phyloP scores from a whole-genome alignment of 2,329 filamentous ascomycete genomes.

The Colletotrichum costaricense region DNA sequence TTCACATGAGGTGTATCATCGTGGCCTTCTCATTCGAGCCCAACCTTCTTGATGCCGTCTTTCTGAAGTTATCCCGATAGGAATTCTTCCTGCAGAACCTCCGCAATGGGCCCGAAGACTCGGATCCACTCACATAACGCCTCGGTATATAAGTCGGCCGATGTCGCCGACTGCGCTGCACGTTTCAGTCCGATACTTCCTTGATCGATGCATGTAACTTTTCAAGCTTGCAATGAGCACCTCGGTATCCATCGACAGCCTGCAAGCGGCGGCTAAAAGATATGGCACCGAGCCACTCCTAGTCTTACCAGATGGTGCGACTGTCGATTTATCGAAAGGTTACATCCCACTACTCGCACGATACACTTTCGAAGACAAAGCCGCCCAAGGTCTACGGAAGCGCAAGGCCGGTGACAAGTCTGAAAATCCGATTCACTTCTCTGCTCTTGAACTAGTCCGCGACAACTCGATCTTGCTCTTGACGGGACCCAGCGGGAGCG shows the following conservation, averaged over 20 bases:
- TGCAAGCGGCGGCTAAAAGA: neutral
- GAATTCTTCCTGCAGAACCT: neutral
- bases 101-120: neutral
- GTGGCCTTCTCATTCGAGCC: too few species aligned
- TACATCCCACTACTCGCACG: constrained; percentile 4
- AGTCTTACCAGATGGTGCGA: neutral
- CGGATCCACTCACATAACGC: neutral
- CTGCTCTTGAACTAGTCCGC: constrained; percentile 2
- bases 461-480: neutral
- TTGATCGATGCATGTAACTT: neutral
- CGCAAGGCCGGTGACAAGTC: neutral
- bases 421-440: constrained; percentile 5
- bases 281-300: constrained; percentile 13
- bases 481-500: neutral
- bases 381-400: constrained; percentile 15
- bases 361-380: constrained; percentile 20
- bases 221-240: neutral
- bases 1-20: too few species aligned
- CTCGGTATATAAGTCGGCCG: neutral
- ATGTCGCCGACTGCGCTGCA: neutral
- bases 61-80: neutral
- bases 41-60: neutral
- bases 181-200: neutral
- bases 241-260: neutral
- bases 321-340: neutral